Conservation (phyloP, 1,139 yeast species). For the Tardiomyces blankii region DNA sequence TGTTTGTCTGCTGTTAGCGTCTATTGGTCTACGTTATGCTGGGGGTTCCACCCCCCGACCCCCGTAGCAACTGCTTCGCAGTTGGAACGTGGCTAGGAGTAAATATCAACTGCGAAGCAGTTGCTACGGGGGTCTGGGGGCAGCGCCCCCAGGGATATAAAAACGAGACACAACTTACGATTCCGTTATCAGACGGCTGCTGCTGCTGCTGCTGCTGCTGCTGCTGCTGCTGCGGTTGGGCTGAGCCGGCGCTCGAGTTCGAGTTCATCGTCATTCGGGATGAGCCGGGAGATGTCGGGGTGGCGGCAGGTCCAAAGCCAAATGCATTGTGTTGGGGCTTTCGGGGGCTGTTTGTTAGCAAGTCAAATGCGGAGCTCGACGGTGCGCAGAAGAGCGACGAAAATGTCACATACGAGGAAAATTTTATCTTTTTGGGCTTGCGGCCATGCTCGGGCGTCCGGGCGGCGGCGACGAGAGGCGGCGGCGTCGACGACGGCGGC, state of each 20-base stretch:
- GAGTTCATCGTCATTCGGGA: background rate
- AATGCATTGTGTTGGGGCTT: conserved; percentile 9
- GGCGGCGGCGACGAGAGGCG: background rate
- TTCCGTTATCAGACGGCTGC: background rate
- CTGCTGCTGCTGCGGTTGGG: background rate
- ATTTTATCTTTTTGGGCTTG: conserved; percentile 15
- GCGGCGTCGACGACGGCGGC: background rate
- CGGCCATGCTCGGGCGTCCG: conserved; percentile 3
- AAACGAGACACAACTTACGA: background rate
- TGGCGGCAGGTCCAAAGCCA: conserved; percentile 7
- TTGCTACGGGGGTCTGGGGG: too few species aligned
- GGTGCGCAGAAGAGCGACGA: too few species aligned
- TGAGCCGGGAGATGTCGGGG: background rate
- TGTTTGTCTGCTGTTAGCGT: conserved; percentile 37
- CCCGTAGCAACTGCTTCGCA: too few species aligned
- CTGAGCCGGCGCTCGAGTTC: background rate
- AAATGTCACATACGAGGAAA: conserved; percentile 5
- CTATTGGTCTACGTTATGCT: too few species aligned
- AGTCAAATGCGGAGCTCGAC: too few species aligned
- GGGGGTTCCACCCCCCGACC: too few species aligned
- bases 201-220: background rate
- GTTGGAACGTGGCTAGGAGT: too few species aligned
- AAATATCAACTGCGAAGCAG: too few species aligned
- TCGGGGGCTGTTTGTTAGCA: conserved; percentile 12
- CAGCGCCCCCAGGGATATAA: background rate